Base-by-base conservation (phyloP, 192 early-diverging fungal species). In the Coemansia sp. region DNA sequence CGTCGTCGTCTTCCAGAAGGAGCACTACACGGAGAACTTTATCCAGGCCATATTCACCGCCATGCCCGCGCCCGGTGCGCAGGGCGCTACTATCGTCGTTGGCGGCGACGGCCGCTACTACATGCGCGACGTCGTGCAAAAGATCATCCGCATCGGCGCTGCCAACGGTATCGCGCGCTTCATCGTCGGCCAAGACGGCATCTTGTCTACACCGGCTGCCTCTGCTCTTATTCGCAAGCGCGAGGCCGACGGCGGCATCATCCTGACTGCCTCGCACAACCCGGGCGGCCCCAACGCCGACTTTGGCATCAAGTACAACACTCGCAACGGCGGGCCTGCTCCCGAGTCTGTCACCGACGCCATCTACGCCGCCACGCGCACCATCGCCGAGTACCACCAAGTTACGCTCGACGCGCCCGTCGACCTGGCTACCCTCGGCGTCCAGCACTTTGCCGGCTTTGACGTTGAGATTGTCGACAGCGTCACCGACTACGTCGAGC, bases 231-330 rank as follows among this genome's bases (percentile, higher is more conserved):
- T 99, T 69, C 89, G 95, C 67, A 91, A 91, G 69, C 85, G 84
- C 78, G 86, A 92, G 67, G 95, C 96, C 43, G 94, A 93, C 43
- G 95, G 58, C 35, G 97, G 96, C 55, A 97, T 99, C 57, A 87
- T 99, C 53, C 82, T 99, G 69, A 98, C 96, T n/a, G 97, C 97
- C 13, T 97, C 95, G 33, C 97, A 99, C 86, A 99, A 99, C 85
- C 96, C 97, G 19, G 97, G 97, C 58, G 97, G 97, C 55, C 97
- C 97, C 30, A 86, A 95, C 35, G 92, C 94, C 69, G 97, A 99
- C 81, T 99, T 99, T 89, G 97, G 97, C 59, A 96, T 99, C 80
- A 99, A 99, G 84, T 99, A 94, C 84, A 99, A 99, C 84, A 91
- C 91, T 68, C 85, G 87, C 87, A 99, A 97, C 79, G 97, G 97